Evolutionary conservation across 1,139 yeast species (phyloP).

Genomic region (Geotrichum histeridarum): DNA sequence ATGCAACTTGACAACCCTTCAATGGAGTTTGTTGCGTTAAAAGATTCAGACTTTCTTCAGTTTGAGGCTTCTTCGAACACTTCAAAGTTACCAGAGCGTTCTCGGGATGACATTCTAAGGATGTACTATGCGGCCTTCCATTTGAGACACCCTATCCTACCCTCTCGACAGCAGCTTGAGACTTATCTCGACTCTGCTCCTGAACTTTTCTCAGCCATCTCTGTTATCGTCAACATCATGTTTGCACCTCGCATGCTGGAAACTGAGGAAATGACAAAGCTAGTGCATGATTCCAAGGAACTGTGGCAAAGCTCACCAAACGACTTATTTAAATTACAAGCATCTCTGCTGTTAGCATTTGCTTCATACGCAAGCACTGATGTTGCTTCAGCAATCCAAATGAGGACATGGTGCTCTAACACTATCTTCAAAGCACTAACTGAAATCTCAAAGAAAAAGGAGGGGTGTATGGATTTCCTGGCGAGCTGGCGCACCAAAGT

Average conservation of each 20-base stretch:
- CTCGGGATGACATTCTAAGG: conserved; percentile 10
- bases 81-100: not conserved
- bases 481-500: conserved; percentile 9
- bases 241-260: not conserved
- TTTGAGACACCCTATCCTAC: conserved; percentile 17
- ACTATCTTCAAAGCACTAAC: conserved; percentile 8
- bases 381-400: conserved; percentile 7
- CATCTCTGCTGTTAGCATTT: conserved; percentile 13
- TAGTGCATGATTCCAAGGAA: conserved; percentile 2
- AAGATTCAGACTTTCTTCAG: not conserved
- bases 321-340: conserved; percentile 17
- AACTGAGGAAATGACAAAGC: conserved; percentile 2
- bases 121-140: conserved; percentile 17
- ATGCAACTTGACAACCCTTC: not conserved
- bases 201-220: conserved; percentile 14
- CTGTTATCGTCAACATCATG: conserved; percentile 6
- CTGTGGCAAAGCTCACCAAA: conserved; percentile 9
- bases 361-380: conserved; percentile 15
- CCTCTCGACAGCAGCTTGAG: conserved; percentile 6
- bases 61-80: not conserved
- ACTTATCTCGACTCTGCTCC: conserved; percentile 8
- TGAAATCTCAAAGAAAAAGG: conserved; percentile 3
- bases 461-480: conserved; percentile 5
- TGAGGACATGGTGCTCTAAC: conserved; percentile 17
- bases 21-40: not conserved